phyloP scores from a whole-genome alignment of 2,329 filamentous ascomycete genomes.

The Chrysosporium keratinophilum region DNA sequence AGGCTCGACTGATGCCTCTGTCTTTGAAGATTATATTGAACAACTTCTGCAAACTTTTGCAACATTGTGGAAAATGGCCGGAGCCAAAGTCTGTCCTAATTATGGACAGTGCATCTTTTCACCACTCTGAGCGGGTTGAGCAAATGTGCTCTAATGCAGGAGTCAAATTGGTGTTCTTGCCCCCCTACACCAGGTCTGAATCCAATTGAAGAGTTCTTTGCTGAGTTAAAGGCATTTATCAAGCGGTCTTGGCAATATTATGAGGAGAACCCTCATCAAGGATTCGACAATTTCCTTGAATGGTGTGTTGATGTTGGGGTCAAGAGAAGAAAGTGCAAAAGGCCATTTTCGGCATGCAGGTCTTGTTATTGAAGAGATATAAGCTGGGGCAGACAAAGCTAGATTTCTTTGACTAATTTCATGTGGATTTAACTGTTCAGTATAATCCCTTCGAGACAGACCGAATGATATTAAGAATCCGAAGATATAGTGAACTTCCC shows the following conservation, averaged over 20 bases:
- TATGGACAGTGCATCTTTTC: slow-evolving; percentile 20
- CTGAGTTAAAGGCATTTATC: slow-evolving; percentile 29
- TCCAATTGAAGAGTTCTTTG: slow-evolving; percentile 31
- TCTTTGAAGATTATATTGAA: slow-evolving; percentile 27
- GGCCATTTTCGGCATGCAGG: slow-evolving; percentile 22
- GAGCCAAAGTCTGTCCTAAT: slow-evolving; percentile 27
- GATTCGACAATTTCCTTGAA: slow-evolving; percentile 23
- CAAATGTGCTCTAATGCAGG: slow-evolving; percentile 13
- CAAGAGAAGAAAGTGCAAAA: slow-evolving; percentile 16
- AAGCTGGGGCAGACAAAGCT: no score
- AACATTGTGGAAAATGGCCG: slow-evolving; percentile 23
- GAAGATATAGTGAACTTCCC: no score
- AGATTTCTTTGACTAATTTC: no score
- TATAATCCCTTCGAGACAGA: no score
- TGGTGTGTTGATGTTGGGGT: slow-evolving; percentile 21
- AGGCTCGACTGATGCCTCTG: slow-evolving; percentile 23
- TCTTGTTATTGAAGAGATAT: slow-evolving; percentile 9
- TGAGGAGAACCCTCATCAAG: slow-evolving; percentile 17
- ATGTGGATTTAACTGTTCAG: no score
- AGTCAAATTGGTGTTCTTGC: slow-evolving; percentile 13
- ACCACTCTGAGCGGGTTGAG: slow-evolving; percentile 11
- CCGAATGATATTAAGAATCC: no score
- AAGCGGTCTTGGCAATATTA: slow-evolving; percentile 23
- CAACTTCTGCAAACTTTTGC: slow-evolving; percentile 24
- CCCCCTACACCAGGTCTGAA: slow-evolving; percentile 19